Evolutionary conservation across 257 asterid species (phyloP).

Genomic region (Solanum gracilifrons): DNA sequence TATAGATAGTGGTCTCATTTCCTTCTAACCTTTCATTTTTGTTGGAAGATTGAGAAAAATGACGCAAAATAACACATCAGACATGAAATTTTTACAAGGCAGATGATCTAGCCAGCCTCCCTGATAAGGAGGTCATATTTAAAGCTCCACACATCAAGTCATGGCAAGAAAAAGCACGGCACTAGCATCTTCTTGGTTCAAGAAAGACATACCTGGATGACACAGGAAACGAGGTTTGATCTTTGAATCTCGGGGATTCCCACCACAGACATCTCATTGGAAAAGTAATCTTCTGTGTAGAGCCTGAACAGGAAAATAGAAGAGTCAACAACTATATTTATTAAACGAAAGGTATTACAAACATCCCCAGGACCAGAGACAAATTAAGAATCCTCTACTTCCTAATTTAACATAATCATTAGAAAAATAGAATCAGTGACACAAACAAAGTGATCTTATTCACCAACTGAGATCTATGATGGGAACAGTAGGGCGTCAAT

Average conservation of each 20-base stretch:
- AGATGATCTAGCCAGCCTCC: background rate
- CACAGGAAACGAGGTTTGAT: conserved; percentile 81
- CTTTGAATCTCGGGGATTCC: conserved; percentile 97
- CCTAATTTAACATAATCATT: background rate
- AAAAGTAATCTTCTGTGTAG: conserved; percentile 76
- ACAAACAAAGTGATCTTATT: background rate
- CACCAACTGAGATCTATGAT: background rate
- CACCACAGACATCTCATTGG: conserved; percentile 68
- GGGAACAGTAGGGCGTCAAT: background rate
- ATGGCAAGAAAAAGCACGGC: background rate
- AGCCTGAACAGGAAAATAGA: conserved; percentile 43
- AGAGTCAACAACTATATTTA: background rate
- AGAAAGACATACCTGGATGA: conserved; percentile 65
- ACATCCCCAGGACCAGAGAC: background rate
- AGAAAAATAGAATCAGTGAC: background rate
- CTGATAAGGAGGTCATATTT: background rate
- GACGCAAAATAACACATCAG: background rate
- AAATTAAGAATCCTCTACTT: background rate
- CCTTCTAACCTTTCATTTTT: background rate
- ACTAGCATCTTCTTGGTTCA: background rate
- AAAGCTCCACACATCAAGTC: background rate
- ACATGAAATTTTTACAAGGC: background rate
- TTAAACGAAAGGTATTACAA: background rate
- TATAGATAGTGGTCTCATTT: background rate
- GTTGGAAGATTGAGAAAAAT: background rate